Evolutionary conservation across 148 eudicot species (phyloP).

Genomic region (Camellia lanceoleosa): DNA sequence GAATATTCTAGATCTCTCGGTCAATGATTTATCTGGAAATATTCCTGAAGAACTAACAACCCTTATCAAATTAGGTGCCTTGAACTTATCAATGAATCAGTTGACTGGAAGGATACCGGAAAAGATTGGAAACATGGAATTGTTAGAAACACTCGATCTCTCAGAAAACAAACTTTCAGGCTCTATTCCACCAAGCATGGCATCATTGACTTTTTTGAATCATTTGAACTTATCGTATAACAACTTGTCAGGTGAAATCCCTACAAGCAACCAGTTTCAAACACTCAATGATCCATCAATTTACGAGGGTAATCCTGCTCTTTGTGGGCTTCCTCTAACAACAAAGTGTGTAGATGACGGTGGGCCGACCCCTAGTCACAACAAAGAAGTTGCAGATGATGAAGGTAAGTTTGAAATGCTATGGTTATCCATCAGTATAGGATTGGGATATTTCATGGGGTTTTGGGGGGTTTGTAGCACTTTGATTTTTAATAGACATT

Average conservation of each 20-base stretch:
- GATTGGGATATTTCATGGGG: constrained; percentile 14
- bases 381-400: neutral
- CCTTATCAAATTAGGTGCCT: constrained; percentile 12
- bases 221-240: constrained; percentile 26
- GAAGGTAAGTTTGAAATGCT: constrained; percentile 1
- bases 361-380: neutral
- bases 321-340: constrained; percentile 21
- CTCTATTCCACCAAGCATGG: constrained; percentile 18
- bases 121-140: constrained; percentile 21
- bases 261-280: constrained; percentile 18
- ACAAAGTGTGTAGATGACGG: neutral
- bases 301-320: constrained; percentile 12
- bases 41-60: constrained; percentile 24
- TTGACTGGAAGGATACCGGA: constrained; percentile 32
- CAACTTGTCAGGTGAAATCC: constrained; percentile 24
- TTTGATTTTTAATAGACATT: neutral
- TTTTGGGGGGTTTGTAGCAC: constrained; percentile 17
- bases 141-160: constrained; percentile 36
- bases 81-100: constrained; percentile 38
- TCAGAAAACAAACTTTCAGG: constrained; percentile 25
- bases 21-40: constrained; percentile 22
- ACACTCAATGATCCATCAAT: constrained; percentile 21
- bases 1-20: constrained; percentile 25
- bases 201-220: constrained; percentile 11
- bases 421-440: constrained; percentile 15